A percentile compares a stretch with the other conserved stretches of the same genome.
Conservation (phyloP, 495 filamentous ascomycete genomes). For the Aspergillus biplanus region DNA sequence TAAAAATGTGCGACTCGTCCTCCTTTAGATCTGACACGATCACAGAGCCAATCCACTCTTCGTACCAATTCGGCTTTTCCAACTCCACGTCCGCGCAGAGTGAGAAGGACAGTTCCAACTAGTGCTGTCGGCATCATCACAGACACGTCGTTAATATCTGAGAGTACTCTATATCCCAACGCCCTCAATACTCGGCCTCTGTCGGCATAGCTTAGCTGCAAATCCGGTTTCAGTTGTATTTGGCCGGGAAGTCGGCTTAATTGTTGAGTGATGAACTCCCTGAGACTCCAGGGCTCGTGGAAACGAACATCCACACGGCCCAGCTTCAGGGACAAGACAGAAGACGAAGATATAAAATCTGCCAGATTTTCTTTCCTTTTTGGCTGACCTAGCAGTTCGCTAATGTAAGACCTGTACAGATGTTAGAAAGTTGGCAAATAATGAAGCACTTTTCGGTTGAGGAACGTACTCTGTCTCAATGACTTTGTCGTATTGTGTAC, state of each 20-base stretch:
- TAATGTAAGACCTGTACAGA: constrained; percentile 74
- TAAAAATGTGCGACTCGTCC: constrained; percentile 93
- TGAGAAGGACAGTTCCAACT: constrained; percentile 91
- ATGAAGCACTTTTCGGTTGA: neutral
- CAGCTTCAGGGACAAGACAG: constrained; percentile 82
- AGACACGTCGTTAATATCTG: constrained; percentile 92
- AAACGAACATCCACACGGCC: constrained; percentile 95
- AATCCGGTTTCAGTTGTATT: constrained; percentile 34
- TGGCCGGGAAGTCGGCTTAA: constrained; percentile 49
- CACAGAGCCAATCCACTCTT: constrained; percentile 87
- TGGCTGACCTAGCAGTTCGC: constrained; percentile 87
- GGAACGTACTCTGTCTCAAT: constrained; percentile 84
- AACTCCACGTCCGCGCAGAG: constrained; percentile 88
- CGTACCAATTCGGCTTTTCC: constrained; percentile 84
- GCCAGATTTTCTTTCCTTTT: constrained; percentile 92
- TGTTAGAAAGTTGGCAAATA: neutral
- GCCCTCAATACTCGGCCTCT: constrained; percentile 72
- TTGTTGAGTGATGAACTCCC: constrained; percentile 77
- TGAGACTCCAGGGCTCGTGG: constrained; percentile 90
- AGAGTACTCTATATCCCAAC: constrained; percentile 86
- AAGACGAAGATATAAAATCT: constrained; percentile 86
- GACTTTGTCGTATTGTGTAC: constrained; percentile 97
- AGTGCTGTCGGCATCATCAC: constrained; percentile 98
- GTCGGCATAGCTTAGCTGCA: constrained; percentile 51
- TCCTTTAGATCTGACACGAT: constrained; percentile 81